Evolutionary conservation across 2,329 filamentous ascomycete species (phyloP).

Genomic region (Fusarium proliferatum): DNA sequence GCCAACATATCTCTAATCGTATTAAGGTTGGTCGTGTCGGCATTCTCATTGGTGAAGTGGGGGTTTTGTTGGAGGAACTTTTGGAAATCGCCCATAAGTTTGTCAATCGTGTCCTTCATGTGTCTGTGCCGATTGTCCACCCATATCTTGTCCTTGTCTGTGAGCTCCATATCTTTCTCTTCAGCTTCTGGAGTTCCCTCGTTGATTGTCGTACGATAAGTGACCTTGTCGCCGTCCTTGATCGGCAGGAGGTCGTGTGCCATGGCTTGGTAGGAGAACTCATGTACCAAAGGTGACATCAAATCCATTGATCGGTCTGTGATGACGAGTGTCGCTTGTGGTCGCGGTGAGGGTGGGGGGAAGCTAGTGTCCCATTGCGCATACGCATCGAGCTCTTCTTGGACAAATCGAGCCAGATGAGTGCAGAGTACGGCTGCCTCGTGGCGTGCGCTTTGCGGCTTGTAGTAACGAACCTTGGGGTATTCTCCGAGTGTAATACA

Average conservation of each 20-base stretch:
- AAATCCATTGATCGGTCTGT: constrained; percentile 95
- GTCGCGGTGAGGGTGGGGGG: constrained; percentile 80
- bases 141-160: constrained; percentile 94
- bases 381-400: constrained; percentile 91
- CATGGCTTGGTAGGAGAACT: constrained; percentile 99
- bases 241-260: constrained; percentile 92
- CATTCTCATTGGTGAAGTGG: constrained; percentile 83
- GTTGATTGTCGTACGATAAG: constrained; percentile 83
- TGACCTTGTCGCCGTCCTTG: constrained; percentile 87
- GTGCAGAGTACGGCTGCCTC: constrained; percentile 89
- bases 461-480: constrained; percentile 91
- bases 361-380: constrained; percentile 86
- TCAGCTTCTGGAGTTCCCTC: constrained; percentile 76
- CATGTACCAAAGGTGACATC: constrained; percentile 87
- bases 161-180: constrained; percentile 90
- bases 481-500: constrained; percentile 95
- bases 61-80: constrained; percentile 92
- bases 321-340: constrained; percentile 84
- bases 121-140: constrained; percentile 92
- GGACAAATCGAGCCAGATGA: constrained; percentile 90
- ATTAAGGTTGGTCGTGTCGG: constrained; percentile 80
- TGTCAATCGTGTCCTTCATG: constrained; percentile 98
- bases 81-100: constrained; percentile 90
- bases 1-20: constrained; percentile 98
- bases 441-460: constrained; percentile 78